Conservation (phyloP, 2,329 filamentous ascomycete species). For the Sclerotinia glacialis region DNA sequence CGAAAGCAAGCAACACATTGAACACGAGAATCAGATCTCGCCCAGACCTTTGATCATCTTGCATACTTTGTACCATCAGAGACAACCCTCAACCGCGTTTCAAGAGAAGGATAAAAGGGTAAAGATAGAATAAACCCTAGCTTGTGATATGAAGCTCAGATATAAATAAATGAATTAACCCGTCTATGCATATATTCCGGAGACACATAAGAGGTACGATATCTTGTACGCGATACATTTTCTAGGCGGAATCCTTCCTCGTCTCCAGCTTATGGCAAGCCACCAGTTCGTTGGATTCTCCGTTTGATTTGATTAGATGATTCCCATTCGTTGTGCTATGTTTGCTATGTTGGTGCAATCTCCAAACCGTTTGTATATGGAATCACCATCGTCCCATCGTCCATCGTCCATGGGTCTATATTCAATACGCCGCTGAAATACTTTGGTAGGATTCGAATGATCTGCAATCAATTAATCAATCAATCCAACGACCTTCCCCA, state of each 20-base stretch:
- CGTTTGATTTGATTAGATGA: slow-evolving; percentile 1
- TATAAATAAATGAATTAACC: not conserved
- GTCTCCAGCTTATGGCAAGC: slow-evolving; percentile 1
- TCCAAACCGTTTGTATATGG: slow-evolving; percentile 9
- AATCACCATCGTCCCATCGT: not conserved
- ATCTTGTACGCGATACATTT: not conserved
- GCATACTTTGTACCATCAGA: not conserved
- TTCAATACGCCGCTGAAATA: not conserved
- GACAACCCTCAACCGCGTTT: not conserved
- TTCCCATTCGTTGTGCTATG: not conserved
- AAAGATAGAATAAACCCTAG: not conserved
- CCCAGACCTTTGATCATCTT: slow-evolving; percentile 6
- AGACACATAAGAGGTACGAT: not conserved
- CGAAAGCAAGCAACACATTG: not conserved
- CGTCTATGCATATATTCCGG: not conserved
- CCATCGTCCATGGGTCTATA: not conserved
- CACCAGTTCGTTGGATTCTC: not conserved
- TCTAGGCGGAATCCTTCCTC: not conserved
- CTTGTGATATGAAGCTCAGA: not conserved
- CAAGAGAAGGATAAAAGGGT: not conserved
- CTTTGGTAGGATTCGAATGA: not conserved
- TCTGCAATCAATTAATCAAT: not conserved
- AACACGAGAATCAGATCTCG: not conserved
- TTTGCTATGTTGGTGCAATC: slow-evolving; percentile 10
- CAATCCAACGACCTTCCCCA: too few relatives aligned